Base-by-base conservation (phyloP, 2,329 filamentous ascomycete species). In the Daldinia eschscholtzii region DNA sequence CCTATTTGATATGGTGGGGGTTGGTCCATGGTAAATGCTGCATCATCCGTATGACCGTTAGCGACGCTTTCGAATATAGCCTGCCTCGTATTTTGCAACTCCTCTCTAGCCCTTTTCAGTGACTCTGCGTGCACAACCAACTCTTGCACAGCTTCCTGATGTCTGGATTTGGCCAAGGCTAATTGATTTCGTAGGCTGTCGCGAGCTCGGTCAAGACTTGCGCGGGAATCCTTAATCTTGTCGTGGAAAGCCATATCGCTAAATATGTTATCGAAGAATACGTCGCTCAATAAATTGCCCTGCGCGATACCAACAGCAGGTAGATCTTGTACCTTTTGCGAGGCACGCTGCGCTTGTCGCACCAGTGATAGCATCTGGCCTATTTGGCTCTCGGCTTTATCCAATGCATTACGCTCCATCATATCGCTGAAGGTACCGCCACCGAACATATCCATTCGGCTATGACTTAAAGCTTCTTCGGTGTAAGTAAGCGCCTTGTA, bases 231-330 rank as follows among this genome's bases (percentile, higher is more conserved):
- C 72, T 85, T 83, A 66, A 89, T 84, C 75, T 86, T 81, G 12
- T 85, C 80, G 67, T 85, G 84, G 75, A 87, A 86, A 2, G 80
- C 80, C 79, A 84, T 82, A 64, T 88, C 85, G 7, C 80, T 81
- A 72, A 86, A 85, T 64, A 87, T 82, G 57, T 86, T 87, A 72
- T 88, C 84, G 70, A 87, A 87, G n/a, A 87, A 79, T 2, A 88
- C 79, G 66, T 88, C 85, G 6, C 79, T 79, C 75, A 87, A 80
- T 13, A 86, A 79, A 61, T 76, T 80, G 0, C 84, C 83, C 44
- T 83, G 79, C 0, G 82, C 81, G 53, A 87, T 83, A 20, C 76
- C 76, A 20, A 86, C 79, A 0, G 74, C 63, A 4, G 80, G 81
- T 59, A 88, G 76, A 2, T 74, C 70, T 2, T 74, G 72, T 1